Evolutionary conservation across 2,329 filamentous ascomycete species (phyloP), one percentile per base, ranked within the genome.

Genomic region (Arthroderma sp.): DNA sequence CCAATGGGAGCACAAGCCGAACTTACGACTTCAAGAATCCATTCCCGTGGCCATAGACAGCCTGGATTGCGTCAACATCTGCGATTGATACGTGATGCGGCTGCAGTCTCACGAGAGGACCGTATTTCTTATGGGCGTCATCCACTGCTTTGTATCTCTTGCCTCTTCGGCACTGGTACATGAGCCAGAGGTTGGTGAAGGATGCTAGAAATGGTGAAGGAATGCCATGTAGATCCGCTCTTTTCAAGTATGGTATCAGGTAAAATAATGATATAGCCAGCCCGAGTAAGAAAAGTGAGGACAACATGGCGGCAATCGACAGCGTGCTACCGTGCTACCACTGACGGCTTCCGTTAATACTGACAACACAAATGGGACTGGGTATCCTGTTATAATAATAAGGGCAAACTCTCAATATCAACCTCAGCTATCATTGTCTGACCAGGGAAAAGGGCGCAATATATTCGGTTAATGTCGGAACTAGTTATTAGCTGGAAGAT

Each of bases 71-170:
- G n/a, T 73, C 73, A 29, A 83, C 80, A 57, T 93, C 85, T 44
- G 82, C 84, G 45, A 95, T 70, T 46, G 82, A 87, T 53, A 94
- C 73, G 55, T 94, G 87, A 55, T 87, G 78, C 1, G 88, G 88
- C 56, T 86, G 82, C 51, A 94, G 82, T 32, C 87, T 75, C 22
- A 94, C 80, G 1, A 94, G 64, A n/a, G 79, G 80, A 3, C 87
- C 87, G 37, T 83, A 69, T 56, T 79, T 81, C 68, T 82, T 75
- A 63, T 94, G 87, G 5, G 77, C 70, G 32, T 78, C 63, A 55
- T 94, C 72, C n/a, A 94, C 79, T 2, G 70, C 67, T 29, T 65
- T 53, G 56, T 76, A 85, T 6, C 82, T 71, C 40, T 72, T 70
- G 1, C 86, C 86, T 3, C 74, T 70, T 1, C 88, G 78, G 43